phyloP scores from a whole-genome alignment of 2,329 filamentous ascomycete species.

The Penicillium paneum region DNA sequence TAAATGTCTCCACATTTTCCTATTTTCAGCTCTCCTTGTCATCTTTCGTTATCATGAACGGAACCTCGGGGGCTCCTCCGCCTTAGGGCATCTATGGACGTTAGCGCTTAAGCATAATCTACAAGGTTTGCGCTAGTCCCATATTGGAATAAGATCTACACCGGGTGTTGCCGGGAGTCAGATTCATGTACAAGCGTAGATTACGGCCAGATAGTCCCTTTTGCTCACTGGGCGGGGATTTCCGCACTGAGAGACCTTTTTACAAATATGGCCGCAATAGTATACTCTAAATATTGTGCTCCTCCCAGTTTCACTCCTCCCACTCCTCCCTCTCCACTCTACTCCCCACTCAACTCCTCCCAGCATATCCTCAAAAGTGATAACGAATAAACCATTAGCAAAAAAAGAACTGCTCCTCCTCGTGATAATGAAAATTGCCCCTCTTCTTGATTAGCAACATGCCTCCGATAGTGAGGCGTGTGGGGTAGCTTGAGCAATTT shows the following conservation, averaged over 20 bases:
- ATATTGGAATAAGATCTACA: background rate
- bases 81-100: background rate
- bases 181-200: rapidly evolving
- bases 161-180: background rate
- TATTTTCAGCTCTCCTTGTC: background rate
- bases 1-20: background rate
- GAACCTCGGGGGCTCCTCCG: background rate
- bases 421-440: background rate
- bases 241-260: background rate
- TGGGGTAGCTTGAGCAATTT: constrained; percentile 3
- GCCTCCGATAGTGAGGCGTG: background rate
- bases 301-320: constrained; percentile 17
- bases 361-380: background rate
- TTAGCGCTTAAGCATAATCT: background rate
- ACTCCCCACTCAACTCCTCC: background rate
- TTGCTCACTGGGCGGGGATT: too few species aligned
- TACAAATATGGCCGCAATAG: background rate
- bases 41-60: background rate
- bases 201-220: background rate
- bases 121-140: background rate
- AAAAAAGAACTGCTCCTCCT: constrained; percentile 3
- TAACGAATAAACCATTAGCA: background rate
- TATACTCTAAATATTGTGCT: background rate
- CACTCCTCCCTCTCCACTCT: constrained; percentile 2
- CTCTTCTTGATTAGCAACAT: background rate